Evolutionary conservation across 306 rosid species (phyloP).

Genomic region (Prunus dulcis): DNA sequence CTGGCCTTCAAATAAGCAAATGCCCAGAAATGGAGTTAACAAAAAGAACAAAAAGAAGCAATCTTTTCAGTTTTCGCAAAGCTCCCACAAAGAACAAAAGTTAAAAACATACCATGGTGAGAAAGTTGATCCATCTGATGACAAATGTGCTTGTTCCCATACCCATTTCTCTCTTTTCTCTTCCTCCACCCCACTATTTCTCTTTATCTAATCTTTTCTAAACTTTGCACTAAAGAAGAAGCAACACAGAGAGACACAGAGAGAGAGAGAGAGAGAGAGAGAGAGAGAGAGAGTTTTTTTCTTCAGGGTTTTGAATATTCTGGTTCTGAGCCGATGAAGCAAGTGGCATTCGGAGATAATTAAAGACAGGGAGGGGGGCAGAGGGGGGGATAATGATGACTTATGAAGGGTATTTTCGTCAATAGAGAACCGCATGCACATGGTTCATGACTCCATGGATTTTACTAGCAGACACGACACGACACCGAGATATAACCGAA

Average conservation of each 20-base stretch:
- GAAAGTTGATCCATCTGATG: constrained; percentile 92
- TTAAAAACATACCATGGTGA: constrained; percentile 60
- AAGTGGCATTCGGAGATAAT: constrained; percentile 31
- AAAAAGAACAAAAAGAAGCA: not conserved
- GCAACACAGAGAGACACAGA: constrained; percentile 11
- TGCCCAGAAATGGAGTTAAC: not conserved
- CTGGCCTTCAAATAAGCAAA: not conserved
- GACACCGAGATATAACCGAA: constrained; percentile 22
- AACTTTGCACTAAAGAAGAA: not conserved
- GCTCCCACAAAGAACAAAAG: not conserved
- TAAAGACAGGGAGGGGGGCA: not conserved
- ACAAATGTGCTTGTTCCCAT: constrained; percentile 90
- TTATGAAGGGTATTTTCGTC: constrained; percentile 29
- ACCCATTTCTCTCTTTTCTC: constrained; percentile 44
- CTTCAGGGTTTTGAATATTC: not conserved
- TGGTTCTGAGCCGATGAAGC: constrained; percentile 19
- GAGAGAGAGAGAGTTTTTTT: constrained; percentile 12
- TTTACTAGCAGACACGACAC: constrained; percentile 33
- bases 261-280: not conserved
- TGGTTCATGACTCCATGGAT: constrained; percentile 26
- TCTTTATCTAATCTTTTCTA: not conserved
- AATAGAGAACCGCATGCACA: constrained; percentile 7
- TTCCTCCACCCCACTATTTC: not conserved
- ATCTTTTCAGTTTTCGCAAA: not conserved
- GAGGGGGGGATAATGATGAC: constrained; percentile 13